Evolutionary conservation across 345 rosid species (phyloP).

Genomic region (Hypericum androsaemum): DNA sequence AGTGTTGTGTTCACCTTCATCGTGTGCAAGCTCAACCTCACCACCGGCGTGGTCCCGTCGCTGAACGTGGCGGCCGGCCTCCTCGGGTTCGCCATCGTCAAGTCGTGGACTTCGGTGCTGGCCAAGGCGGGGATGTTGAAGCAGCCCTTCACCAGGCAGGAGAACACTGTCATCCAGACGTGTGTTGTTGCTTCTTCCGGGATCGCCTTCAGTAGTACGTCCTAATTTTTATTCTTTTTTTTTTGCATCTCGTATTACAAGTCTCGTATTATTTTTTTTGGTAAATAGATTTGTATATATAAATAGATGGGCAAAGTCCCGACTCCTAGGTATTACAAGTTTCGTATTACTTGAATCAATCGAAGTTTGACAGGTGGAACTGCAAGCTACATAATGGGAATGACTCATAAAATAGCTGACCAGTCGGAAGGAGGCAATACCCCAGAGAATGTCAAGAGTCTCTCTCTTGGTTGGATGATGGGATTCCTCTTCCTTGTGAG

Average conservation of each 20-base stretch:
- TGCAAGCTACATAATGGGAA: conserved; percentile 67
- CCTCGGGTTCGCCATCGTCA: conserved; percentile 44
- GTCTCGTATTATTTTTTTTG: too few species aligned
- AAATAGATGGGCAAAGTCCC: too few species aligned
- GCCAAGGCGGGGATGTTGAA: conserved; percentile 37
- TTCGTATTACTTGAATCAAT: too few species aligned
- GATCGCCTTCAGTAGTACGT: conserved; percentile 87
- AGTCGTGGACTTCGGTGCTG: conserved; percentile 34
- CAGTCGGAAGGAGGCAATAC: conserved; percentile 51
- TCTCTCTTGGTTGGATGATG: conserved; percentile 63
- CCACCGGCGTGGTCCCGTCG: conserved; percentile 61
- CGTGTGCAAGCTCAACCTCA: conserved; percentile 60
- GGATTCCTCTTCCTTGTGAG: conserved; percentile 73
- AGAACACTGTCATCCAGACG: conserved; percentile 80
- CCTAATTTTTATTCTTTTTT: neutral
- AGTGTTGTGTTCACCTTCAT: conserved; percentile 55
- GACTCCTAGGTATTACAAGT: too few species aligned
- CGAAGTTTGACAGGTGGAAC: conserved; percentile 87
- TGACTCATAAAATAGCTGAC: conserved; percentile 48
- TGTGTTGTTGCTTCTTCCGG: conserved; percentile 90
- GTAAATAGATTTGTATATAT: too few species aligned
- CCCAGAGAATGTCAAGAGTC: conserved; percentile 41
- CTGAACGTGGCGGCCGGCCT: conserved; percentile 59
- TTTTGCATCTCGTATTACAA: too few species aligned
- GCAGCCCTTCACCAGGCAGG: conserved; percentile 80